phyloP scores from a whole-genome alignment of 2,329 filamentous ascomycete species.

The Xylariales sp. region DNA sequence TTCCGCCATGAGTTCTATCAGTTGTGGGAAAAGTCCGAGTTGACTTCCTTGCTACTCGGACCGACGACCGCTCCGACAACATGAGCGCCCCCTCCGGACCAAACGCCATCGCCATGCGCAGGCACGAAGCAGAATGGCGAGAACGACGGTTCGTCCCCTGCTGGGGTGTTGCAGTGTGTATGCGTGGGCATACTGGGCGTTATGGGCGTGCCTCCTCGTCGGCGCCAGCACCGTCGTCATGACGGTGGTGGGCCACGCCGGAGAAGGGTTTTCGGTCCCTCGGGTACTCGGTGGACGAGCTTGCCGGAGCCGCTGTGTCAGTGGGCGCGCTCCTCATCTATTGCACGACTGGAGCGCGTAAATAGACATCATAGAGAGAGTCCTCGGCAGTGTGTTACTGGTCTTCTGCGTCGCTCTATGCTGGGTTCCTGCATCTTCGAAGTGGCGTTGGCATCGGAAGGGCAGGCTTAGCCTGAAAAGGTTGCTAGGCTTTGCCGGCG shows the following conservation, averaged over 20 bases:
- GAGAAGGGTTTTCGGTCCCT: conserved; percentile 4
- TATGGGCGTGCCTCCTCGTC: conserved; percentile 9
- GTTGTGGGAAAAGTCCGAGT: too few relatives aligned
- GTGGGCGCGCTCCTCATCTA: neutral
- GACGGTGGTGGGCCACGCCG: neutral
- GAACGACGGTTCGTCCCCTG: conserved; percentile 14
- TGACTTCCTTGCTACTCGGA: too few relatives aligned
- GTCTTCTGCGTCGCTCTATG: conserved; percentile 11
- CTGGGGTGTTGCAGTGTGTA: conserved; percentile 16
- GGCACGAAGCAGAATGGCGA: conserved; percentile 14
- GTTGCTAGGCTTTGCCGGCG: conserved; percentile 10
- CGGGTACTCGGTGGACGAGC: conserved; percentile 6
- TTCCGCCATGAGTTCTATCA: too few relatives aligned
- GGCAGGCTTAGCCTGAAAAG: conserved; percentile 11
- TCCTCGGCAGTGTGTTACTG: conserved; percentile 10
- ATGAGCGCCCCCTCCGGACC: too few relatives aligned
- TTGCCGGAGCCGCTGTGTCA: conserved; percentile 5
- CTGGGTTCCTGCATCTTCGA: conserved; percentile 11
- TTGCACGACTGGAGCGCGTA: neutral
- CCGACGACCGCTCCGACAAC: too few relatives aligned
- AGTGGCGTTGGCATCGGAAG: conserved; percentile 8
- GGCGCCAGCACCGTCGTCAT: conserved; percentile 1
- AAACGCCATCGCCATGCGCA: conserved; percentile 6
- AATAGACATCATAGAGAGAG: neutral
- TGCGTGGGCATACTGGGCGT: conserved; percentile 6